Conservation (phyloP, 2,329 filamentous ascomycete species). For the Albophoma yamanashiensis region DNA sequence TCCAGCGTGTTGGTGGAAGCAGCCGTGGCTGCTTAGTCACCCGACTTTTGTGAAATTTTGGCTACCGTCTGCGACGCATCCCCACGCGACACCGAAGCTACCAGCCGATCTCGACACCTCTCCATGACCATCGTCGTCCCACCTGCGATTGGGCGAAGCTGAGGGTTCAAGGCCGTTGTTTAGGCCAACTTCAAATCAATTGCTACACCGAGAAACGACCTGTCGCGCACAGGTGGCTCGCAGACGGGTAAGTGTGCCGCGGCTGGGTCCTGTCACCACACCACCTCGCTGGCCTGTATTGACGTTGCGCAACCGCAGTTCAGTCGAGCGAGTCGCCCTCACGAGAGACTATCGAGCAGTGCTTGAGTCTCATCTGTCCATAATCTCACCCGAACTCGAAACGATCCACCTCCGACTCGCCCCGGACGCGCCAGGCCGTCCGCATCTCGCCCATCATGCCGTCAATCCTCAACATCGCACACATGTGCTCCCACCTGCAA, state of each 20-base stretch:
- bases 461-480: constrained; percentile 57
- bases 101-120: not conserved
- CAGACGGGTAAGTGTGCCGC: not conserved
- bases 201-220: not conserved
- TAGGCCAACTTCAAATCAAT: not conserved
- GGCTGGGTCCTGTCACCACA: not conserved
- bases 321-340: not conserved
- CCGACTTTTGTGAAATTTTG: not conserved
- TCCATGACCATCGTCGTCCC: not conserved
- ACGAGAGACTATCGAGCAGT: not conserved
- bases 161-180: not conserved
- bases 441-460: constrained; percentile 18
- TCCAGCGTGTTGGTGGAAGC: not conserved
- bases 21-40: not conserved
- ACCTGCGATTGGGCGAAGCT: not conserved
- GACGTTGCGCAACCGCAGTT: not conserved
- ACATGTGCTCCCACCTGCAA: constrained; percentile 84
- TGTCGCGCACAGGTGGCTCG: not conserved
- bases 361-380: not conserved
- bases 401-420: not conserved
- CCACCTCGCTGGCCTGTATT: not conserved
- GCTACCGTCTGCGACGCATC: not conserved
- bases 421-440: not conserved
- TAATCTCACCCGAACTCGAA: not conserved
- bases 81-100: not conserved